Evolutionary conservation across 345 rosid genomes (phyloP).

Genomic region (Gossypium rotundifolium): DNA sequence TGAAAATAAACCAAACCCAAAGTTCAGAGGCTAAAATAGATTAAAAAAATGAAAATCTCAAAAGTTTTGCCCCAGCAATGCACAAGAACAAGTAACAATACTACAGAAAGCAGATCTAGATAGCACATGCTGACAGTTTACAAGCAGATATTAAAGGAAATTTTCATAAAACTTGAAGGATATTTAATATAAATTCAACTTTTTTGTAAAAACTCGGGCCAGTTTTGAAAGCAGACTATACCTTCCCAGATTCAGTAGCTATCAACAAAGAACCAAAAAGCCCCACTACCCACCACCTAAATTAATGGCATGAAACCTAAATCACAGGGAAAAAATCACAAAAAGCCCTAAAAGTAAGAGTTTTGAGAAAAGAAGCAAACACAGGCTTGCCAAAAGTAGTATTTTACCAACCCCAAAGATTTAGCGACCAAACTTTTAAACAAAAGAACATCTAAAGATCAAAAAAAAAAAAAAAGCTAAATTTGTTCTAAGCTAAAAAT

Average conservation of each 20-base stretch:
- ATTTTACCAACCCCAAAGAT: neutral
- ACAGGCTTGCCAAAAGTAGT: neutral
- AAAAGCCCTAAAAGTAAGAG: neutral
- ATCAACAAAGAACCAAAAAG: neutral
- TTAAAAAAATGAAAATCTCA: neutral
- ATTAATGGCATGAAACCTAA: conserved; percentile 1
- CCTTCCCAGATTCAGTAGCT: neutral
- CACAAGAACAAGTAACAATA: neutral
- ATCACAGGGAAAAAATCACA: neutral
- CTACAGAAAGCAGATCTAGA: neutral
- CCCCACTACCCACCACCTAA: neutral
- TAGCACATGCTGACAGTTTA: neutral
- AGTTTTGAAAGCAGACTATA: neutral
- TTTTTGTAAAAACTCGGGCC: neutral
- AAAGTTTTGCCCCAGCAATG: neutral
- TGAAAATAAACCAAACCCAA: neutral
- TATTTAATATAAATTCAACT: neutral
- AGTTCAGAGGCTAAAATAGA: neutral
- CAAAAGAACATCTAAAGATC: neutral
- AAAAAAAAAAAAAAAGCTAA: neutral
- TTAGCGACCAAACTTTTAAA: neutral
- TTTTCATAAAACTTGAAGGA: neutral
- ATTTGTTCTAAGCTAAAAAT: conserved; percentile 5
- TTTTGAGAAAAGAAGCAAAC: neutral
- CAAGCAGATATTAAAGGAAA: neutral